phyloP scores from a whole-genome alignment of 1,284 basidiomycete species.

The Testicularia cyperi region DNA sequence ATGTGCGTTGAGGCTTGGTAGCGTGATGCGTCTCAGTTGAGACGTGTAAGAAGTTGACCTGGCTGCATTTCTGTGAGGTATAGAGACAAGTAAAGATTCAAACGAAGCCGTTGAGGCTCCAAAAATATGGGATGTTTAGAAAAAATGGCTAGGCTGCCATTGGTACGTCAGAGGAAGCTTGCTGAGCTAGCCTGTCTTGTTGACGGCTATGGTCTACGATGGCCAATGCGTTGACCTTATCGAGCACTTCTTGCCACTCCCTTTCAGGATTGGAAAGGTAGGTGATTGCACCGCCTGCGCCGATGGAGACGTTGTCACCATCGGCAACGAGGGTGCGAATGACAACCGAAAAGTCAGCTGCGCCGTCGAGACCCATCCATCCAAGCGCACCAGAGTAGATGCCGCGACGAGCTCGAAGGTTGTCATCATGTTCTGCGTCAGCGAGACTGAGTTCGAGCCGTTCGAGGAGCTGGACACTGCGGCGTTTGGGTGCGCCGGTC shows the following conservation, averaged over 20 bases:
- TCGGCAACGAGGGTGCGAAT: slow-evolving; percentile 88
- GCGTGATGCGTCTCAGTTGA: too few relatives aligned
- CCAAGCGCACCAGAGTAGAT: slow-evolving; percentile 85
- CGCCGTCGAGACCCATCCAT: slow-evolving; percentile 85
- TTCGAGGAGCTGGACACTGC: slow-evolving; percentile 86
- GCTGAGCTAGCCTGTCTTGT: too few relatives aligned
- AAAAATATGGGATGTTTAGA: too few relatives aligned
- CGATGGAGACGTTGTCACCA: slow-evolving; percentile 67
- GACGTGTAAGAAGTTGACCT: too few relatives aligned
- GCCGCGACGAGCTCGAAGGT: slow-evolving; percentile 63
- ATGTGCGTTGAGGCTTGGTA: too few relatives aligned
- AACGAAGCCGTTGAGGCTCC: too few relatives aligned
- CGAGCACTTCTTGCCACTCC: slow-evolving; percentile 92
- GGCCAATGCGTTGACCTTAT: slow-evolving; percentile 65
- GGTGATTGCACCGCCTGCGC: slow-evolving; percentile 94
- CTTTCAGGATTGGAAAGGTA: slow-evolving; percentile 80
- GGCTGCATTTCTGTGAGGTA: too few relatives aligned
- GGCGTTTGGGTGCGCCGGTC: slow-evolving; percentile 95
- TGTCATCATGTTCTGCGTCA: slow-evolving; percentile 18
- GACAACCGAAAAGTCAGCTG: slow-evolving; percentile 90
- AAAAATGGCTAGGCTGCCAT: too few relatives aligned
- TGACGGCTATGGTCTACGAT: too few relatives aligned
- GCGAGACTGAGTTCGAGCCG: slow-evolving; percentile 67
- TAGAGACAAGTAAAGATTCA: too few relatives aligned
- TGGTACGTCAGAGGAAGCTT: too few relatives aligned